phyloP scores from a whole-genome alignment of 2,329 filamentous ascomycete genomes.

The Hypomyces perniciosus region DNA sequence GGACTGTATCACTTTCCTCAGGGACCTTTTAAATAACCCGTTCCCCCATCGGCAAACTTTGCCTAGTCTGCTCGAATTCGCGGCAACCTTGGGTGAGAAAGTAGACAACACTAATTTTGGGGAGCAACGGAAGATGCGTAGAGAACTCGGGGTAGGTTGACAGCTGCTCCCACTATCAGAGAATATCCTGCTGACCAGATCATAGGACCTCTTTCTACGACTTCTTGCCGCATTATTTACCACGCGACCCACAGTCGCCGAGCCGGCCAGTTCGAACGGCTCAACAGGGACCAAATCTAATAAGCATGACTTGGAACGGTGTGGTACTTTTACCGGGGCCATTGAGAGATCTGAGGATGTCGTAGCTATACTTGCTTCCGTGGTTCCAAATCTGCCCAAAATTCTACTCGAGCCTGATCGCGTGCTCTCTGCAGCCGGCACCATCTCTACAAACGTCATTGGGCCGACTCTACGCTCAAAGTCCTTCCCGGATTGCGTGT shows the following conservation, averaged over 20 bases:
- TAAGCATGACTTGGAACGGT: slow-evolving; percentile 31
- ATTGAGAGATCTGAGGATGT: slow-evolving; percentile 63
- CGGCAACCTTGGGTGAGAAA: slow-evolving; percentile 85
- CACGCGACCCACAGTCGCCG: slow-evolving; percentile 69
- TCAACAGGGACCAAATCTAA: slow-evolving; percentile 30
- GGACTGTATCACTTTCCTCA: slow-evolving; percentile 86
- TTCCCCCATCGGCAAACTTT: slow-evolving; percentile 91
- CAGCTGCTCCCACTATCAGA: not conserved
- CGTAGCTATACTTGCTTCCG: slow-evolving; percentile 68
- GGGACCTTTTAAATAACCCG: slow-evolving; percentile 85
- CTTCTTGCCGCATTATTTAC: slow-evolving; percentile 93
- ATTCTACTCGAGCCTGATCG: slow-evolving; percentile 83
- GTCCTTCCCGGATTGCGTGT: slow-evolving; percentile 79
- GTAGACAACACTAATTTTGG: slow-evolving; percentile 97
- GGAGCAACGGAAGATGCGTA: slow-evolving; percentile 85
- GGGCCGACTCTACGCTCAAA: slow-evolving; percentile 78
- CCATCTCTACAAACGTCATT: slow-evolving; percentile 78
- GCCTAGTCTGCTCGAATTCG: slow-evolving; percentile 80
- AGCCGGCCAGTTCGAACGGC: slow-evolving; percentile 37
- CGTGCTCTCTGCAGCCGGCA: slow-evolving; percentile 67
- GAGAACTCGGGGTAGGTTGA: slow-evolving; percentile 71
- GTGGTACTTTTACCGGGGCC: slow-evolving; percentile 30
- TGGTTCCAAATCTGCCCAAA: slow-evolving; percentile 74
- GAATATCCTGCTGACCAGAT: not conserved
- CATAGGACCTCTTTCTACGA: slow-evolving; percentile 77